Conservation (phyloP, 2,329 filamentous ascomycete genomes). For the Apiospora kogelbergensis region DNA sequence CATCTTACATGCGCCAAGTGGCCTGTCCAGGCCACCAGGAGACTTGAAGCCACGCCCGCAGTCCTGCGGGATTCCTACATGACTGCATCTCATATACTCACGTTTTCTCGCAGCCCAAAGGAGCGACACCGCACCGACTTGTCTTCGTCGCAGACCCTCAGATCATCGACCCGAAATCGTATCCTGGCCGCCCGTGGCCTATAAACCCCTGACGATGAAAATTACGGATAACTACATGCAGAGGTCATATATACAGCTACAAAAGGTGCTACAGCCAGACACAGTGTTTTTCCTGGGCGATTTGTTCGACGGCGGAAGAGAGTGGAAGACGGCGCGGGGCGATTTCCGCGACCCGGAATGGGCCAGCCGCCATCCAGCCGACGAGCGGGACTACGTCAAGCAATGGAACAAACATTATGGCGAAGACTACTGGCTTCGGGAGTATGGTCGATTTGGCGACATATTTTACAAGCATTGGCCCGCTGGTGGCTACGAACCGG, state of each 20-base stretch:
- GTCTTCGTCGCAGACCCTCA: slow-evolving; percentile 88
- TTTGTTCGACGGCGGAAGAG: slow-evolving; percentile 90
- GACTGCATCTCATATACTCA: slow-evolving; percentile 14
- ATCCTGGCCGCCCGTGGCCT: slow-evolving; percentile 73
- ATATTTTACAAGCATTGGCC: slow-evolving; percentile 79
- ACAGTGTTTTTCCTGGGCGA: slow-evolving; percentile 91
- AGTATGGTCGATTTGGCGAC: slow-evolving; percentile 81
- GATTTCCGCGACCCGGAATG: slow-evolving; percentile 60
- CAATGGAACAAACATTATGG: slow-evolving; percentile 75
- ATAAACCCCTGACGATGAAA: slow-evolving; percentile 50
- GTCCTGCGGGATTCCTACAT: not conserved
- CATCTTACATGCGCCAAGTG: not conserved
- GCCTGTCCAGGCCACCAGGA: not conserved
- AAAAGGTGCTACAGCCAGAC: slow-evolving; percentile 75
- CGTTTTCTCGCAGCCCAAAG: slow-evolving; percentile 60
- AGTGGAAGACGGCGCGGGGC: slow-evolving; percentile 78
- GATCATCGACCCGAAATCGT: slow-evolving; percentile 92
- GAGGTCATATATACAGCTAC: slow-evolving; percentile 77
- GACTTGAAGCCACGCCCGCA: not conserved
- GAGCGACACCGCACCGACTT: slow-evolving; percentile 78
- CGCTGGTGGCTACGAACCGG: slow-evolving; percentile 52
- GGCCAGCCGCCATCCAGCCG: slow-evolving; percentile 50
- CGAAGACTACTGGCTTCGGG: slow-evolving; percentile 79
- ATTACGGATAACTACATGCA: slow-evolving; percentile 90
- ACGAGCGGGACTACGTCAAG: slow-evolving; percentile 57